phyloP scores from a whole-genome alignment of 192 early-diverging fungal species.

The Oehlia diaphana region DNA sequence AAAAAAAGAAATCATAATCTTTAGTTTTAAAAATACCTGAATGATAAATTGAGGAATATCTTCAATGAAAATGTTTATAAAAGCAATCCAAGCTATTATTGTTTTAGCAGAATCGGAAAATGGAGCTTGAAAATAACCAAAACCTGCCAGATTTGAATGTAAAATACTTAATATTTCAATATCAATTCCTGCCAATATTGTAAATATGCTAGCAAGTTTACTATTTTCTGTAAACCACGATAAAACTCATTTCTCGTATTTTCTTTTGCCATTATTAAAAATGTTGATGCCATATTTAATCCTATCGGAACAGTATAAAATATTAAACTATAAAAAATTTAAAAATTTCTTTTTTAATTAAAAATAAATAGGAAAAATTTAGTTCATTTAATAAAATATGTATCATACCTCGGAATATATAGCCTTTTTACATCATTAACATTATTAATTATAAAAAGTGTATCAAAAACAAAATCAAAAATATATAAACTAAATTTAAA shows the following conservation, averaged over 20 bases:
- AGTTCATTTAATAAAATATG: background rate
- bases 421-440: background rate
- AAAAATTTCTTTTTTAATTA: background rate
- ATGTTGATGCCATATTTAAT: background rate
- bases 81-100: constrained; percentile 2
- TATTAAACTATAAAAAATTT: background rate
- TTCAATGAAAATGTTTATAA: constrained; percentile 16
- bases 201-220: constrained; percentile 18
- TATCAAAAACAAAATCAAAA: no score
- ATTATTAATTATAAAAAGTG: background rate
- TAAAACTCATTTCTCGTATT: background rate
- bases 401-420: constrained; percentile 9
- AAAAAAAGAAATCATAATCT: no score
- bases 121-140: constrained; percentile 6
- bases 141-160: background rate
- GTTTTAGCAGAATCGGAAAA: background rate
- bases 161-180: constrained; percentile 13
- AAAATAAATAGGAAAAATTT: background rate
- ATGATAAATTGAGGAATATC: constrained; percentile 27
- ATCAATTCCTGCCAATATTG: constrained; percentile 17
- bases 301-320: constrained; percentile 1
- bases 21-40: background rate
- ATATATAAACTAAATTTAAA: background rate
- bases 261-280: background rate
- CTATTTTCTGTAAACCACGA: background rate